Evolutionary conservation across 164 flowering plant species (phyloP).

Genomic region (Amborella trichopoda): DNA sequence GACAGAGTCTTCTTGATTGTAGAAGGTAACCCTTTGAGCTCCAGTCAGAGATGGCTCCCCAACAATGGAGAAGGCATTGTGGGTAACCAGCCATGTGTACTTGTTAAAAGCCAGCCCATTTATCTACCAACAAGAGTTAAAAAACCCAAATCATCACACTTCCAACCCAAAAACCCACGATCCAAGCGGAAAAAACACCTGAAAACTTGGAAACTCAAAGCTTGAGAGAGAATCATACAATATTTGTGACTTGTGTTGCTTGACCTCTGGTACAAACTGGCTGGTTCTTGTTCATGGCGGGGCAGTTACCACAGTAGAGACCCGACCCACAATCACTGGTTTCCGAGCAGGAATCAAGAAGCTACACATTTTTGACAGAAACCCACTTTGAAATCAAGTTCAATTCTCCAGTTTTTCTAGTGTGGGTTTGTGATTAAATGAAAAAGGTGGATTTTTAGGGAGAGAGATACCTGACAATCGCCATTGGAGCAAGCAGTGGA

Average conservation of each 20-base stretch:
- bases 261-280: slow-evolving; percentile 81
- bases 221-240: slow-evolving; percentile 28
- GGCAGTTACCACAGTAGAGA: slow-evolving; percentile 84
- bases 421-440: slow-evolving; percentile 1
- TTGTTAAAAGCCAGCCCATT: slow-evolving; percentile 87
- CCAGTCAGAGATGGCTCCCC: slow-evolving; percentile 63
- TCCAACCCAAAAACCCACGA: background rate
- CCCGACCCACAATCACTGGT: slow-evolving; percentile 66
- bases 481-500: slow-evolving; percentile 40
- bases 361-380: slow-evolving; percentile 19
- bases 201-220: background rate
- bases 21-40: slow-evolving; percentile 69
- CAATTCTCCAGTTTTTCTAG: background rate
- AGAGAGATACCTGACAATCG: slow-evolving; percentile 46
- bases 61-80: slow-evolving; percentile 80
- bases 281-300: slow-evolving; percentile 44
- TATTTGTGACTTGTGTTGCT: slow-evolving; percentile 49
- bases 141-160: background rate
- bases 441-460: slow-evolving; percentile 4
- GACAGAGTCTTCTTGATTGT: slow-evolving; percentile 90
- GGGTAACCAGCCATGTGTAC: slow-evolving; percentile 92
- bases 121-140: slow-evolving; percentile 24
- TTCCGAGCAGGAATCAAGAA: slow-evolving; percentile 49
- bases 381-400: background rate
- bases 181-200: slow-evolving; percentile 2